Evolutionary conservation across 345 rosid species (phyloP), one percentile per base, ranked within the genome.

Genomic region (Linum trigynum): DNA sequence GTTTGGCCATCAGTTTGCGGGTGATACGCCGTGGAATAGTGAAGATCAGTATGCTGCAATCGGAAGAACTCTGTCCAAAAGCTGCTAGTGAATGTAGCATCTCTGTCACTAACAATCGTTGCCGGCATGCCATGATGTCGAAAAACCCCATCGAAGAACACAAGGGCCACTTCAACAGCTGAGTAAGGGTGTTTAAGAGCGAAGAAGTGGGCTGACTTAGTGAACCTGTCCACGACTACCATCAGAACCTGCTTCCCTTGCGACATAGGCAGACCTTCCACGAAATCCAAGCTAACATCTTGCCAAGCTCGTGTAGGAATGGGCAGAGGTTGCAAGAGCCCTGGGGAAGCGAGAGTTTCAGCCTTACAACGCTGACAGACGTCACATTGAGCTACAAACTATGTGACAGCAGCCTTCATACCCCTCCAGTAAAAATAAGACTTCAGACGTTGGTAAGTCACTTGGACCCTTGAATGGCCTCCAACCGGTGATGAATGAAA

Each of bases 311-410:
- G 17, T 10, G 39, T 4, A 1, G 55, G 65, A 2, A 63, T 9
- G 6, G 38, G 65, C n/a, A 63, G 35, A 39, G 65, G 55, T 16
- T 63, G 7, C 51, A 63, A 23, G 16, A 63, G 65, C 10, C 65
- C 55, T 12, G n/a, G n/a, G n/a, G n/a, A n/a, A n/a, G n/a, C n/a
- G n/a, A 41, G 40, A 37, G 65, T 8, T 23, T 63, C 23, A 12
- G n/a, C n/a, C n/a, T n/a, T n/a, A n/a, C n/a, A n/a, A n/a, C n/a
- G n/a, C n/a, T n/a, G n/a, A n/a, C n/a, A 16, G 17, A 16, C 42
- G 39, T 35, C 9, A 12, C 8, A 16, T 4, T 63, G 39, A 53
- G 23, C 65, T 39, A n/a, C n/a, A n/a, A n/a, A n/a, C n/a, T 16
- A 3, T 41, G 2, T 37, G 7, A 12, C 4, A 63, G 0, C 17